phyloP scores from a whole-genome alignment of 768 basidiomycete species.

The Psilocybe cyanescens region DNA sequence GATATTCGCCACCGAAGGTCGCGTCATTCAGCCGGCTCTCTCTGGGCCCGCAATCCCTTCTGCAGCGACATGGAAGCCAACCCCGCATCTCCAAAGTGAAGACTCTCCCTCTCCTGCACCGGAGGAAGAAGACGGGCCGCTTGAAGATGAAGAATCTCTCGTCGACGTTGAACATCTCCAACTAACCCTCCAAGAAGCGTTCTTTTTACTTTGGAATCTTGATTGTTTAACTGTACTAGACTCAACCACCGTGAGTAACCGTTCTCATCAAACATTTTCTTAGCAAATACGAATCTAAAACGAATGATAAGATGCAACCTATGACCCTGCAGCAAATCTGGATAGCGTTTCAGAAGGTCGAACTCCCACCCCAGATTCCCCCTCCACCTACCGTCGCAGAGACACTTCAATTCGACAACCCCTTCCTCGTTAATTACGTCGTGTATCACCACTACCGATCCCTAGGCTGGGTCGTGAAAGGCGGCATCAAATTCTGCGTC shows the following conservation, averaged over 20 bases:
- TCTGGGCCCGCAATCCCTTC: conserved; percentile 72
- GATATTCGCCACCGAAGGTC: conserved; percentile 72
- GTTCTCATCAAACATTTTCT: not conserved
- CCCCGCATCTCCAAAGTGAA: conserved; percentile 22
- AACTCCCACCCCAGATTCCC: conserved; percentile 46
- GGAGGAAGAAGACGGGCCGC: conserved; percentile 36
- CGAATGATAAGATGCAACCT: conserved; percentile 46
- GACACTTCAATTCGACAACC: conserved; percentile 77
- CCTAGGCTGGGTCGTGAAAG: conserved; percentile 95
- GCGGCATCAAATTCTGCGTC: conserved; percentile 96
- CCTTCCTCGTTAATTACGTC: conserved; percentile 88
- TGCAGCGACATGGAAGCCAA: conserved; percentile 79
- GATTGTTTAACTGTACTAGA: conserved; percentile 79
- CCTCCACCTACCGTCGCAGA: conserved; percentile 23
- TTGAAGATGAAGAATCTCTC: conserved; percentile 53
- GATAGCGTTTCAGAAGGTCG: conserved; percentile 61
- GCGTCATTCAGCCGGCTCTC: conserved; percentile 60
- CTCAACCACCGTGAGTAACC: conserved; percentile 58
- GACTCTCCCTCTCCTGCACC: conserved; percentile 25
- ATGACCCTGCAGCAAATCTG: conserved; percentile 65
- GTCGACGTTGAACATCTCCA: conserved; percentile 90
- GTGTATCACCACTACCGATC: conserved; percentile 95
- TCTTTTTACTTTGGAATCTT: conserved; percentile 84
- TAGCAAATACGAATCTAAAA: not conserved
- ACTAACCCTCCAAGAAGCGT: conserved; percentile 86